phyloP scores from a whole-genome alignment of 2,329 filamentous ascomycete species.

The Sporothrix brasiliensis region DNA sequence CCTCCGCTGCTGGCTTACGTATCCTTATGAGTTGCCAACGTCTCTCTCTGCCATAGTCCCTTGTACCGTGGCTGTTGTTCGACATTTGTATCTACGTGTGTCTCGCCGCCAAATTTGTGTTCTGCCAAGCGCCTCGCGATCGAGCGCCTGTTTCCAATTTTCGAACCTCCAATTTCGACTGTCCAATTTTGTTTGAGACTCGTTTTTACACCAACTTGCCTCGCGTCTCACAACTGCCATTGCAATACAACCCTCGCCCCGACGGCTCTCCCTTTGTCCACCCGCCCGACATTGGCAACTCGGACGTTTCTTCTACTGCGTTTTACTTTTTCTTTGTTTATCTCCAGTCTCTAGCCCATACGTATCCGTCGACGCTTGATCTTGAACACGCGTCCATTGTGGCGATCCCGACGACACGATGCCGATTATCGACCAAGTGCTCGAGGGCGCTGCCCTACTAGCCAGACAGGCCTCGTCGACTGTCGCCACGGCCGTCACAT shows the following conservation, averaged over 20 bases:
- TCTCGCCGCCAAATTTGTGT: not conserved
- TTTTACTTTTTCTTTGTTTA: not conserved
- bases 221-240: slow-evolving; percentile 15
- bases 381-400: not conserved
- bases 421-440: slow-evolving; percentile 39
- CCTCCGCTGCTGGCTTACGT: not conserved
- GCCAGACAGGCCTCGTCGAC: slow-evolving; percentile 38
- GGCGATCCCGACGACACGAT: slow-evolving; percentile 34
- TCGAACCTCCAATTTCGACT: not conserved
- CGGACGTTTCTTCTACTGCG: not conserved
- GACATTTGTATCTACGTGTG: not conserved
- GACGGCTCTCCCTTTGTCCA: not conserved
- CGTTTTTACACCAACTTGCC: not conserved
- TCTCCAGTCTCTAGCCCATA: not conserved
- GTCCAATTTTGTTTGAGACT: slow-evolving; percentile 18
- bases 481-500: slow-evolving; percentile 19
- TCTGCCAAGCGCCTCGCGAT: not conserved
- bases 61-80: slow-evolving; percentile 18
- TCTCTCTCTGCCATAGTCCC: not conserved
- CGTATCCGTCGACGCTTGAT: not conserved
- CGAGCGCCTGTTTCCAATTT: not conserved
- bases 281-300: not conserved
- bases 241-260: slow-evolving; percentile 9
- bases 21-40: slow-evolving; percentile 22
- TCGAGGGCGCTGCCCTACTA: slow-evolving; percentile 39